phyloP scores from a whole-genome alignment of 2,329 filamentous ascomycete genomes.

The Fusarium verticillioides region DNA sequence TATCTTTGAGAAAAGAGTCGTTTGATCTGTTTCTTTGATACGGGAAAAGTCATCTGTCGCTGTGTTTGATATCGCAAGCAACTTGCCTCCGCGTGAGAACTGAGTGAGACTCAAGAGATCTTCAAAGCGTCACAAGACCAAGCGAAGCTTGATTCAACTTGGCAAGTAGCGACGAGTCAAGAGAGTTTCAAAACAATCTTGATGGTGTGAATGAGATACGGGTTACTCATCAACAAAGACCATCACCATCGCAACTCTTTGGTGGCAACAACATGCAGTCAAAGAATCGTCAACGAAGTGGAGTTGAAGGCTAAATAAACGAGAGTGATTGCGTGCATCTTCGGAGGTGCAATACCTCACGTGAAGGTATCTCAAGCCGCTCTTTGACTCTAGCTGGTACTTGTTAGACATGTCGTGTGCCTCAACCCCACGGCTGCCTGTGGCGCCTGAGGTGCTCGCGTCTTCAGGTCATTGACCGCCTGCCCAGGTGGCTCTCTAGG shows the following conservation, averaged over 20 bases:
- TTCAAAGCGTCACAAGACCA: conserved; percentile 31
- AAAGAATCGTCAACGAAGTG: conserved; percentile 2
- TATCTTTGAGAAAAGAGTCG: conserved; percentile 3
- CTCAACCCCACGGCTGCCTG: conserved; percentile 32
- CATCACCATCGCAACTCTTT: background rate
- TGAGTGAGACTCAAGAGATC: background rate
- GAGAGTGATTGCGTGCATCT: conserved; percentile 20
- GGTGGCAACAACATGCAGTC: background rate
- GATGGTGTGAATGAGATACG: background rate
- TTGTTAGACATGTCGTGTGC: conserved; percentile 30
- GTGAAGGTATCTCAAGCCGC: conserved; percentile 31
- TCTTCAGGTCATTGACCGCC: conserved; percentile 37
- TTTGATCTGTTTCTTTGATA: conserved; percentile 25
- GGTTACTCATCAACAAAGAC: background rate
- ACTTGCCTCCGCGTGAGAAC: conserved; percentile 15
- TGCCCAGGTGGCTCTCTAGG: conserved; percentile 20
- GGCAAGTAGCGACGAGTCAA: conserved; percentile 4
- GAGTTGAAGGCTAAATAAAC: background rate
- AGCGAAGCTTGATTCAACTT: background rate
- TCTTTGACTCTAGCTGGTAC: conserved; percentile 12
- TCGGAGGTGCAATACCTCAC: conserved; percentile 20
- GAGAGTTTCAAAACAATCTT: background rate
- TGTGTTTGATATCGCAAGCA: conserved; percentile 1
- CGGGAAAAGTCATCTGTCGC: conserved; percentile 17
- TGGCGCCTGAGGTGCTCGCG: conserved; percentile 23